Evolutionary conservation across 179 eudicot species (phyloP).

Genomic region (Beta corolliflora): DNA sequence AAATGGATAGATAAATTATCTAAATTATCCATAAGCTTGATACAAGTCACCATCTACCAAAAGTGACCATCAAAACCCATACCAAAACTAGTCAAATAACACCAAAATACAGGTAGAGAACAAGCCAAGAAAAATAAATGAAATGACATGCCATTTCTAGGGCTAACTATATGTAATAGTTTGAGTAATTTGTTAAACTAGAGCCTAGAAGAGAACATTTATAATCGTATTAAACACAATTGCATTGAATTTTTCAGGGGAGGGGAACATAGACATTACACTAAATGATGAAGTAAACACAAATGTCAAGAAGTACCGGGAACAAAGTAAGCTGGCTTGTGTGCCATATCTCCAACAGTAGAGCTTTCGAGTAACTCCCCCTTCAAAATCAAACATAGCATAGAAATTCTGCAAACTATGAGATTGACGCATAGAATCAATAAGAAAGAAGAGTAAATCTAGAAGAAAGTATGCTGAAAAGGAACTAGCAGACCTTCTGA

Average conservation of each 20-base stretch:
- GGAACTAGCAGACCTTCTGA: slow-evolving; percentile 62
- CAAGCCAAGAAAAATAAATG: neutral
- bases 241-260: neutral
- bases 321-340: slow-evolving; percentile 91
- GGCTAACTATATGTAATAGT: neutral
- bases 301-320: slow-evolving; percentile 63
- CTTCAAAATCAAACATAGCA: slow-evolving; percentile 65
- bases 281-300: neutral
- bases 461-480: neutral
- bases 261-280: neutral
- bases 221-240: neutral
- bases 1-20: neutral
- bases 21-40: no score
- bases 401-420: slow-evolving; percentile 51
- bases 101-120: neutral
- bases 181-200: neutral
- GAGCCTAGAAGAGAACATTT: neutral
- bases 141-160: neutral
- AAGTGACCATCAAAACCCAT: slow-evolving; percentile 2
- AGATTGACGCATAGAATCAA: slow-evolving; percentile 33
- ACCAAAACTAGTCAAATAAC: neutral
- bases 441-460: slow-evolving; percentile 14
- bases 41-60: neutral
- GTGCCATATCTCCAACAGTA: slow-evolving; percentile 84
- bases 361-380: slow-evolving; percentile 86